Evolutionary conservation across 352 stramenopile genomes (phyloP), one percentile per base, ranked within the genome.

Genomic region (Phytophthora boehmeriae): DNA sequence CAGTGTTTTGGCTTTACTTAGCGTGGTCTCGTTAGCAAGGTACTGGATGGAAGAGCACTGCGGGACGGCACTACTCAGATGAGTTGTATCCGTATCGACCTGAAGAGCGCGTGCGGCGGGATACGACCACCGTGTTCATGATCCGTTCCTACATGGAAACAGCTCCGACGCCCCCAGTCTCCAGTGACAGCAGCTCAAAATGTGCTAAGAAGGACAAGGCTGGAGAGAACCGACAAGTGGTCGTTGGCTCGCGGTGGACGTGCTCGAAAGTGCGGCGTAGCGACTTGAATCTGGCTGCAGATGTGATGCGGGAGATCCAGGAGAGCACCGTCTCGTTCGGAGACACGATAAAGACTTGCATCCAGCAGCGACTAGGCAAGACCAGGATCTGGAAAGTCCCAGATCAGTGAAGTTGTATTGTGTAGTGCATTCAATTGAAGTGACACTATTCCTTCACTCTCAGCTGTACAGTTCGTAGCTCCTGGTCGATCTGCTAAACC

Each of bases 11-110:
- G 23, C n/a, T 8, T 59, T 60, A 23, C 73, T 54, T 8, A 89
- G 36, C 13, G 23, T n/a, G 8, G 43, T 41, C 35, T 76, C 35
- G 10, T 62, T 54, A 2, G 53, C 16, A 20, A 91, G 64, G 49
- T 88, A 93, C 43, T 75, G 39, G 19, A 90, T 59, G 10, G 73
- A 48, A 13, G 66, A 36, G 9, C 46, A 73, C 10, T 70, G 27
- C 27, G 78, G 75, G 0, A 56, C 35, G 19, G 78, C 46, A 58
- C 91, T 93, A n/a, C n/a, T n/a, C n/a, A n/a, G 76, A 82, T 41
- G 62, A 78, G 9, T 38, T 82, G 47, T 63, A 78, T 25, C 76
- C 73, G 14, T 80, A 80, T 50, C 49, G 39, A 0, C 51, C 75
- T 2, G 23, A 49, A 2, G 61, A 79, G 23, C 56, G 68, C 1